These are phyloP conservation scores for Corymbia calophylla DNA, from an alignment of 441 rosid genomes.

Conservation along the genomic window DNA sequence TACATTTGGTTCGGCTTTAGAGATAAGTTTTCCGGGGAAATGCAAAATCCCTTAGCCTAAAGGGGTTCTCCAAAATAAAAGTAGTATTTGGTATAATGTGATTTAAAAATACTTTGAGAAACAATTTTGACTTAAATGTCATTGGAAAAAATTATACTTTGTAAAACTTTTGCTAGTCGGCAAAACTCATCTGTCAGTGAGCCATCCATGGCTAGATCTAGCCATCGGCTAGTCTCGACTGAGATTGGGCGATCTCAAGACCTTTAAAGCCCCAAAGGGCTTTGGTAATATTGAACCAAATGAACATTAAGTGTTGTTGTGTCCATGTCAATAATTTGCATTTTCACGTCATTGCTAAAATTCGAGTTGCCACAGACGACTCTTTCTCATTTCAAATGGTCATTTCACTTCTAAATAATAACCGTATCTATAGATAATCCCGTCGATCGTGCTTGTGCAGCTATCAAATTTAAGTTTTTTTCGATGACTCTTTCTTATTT, in stretches of 20 bases:
- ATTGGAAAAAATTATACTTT: background rate
- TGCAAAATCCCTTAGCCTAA: background rate
- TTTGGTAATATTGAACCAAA: background rate
- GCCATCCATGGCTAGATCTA: background rate
- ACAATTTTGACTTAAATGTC: background rate
- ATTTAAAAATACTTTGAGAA: no score
- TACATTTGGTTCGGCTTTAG: no score
- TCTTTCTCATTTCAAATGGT: background rate
- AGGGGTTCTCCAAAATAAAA: no score
- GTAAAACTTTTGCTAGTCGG: background rate
- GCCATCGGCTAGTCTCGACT: no score
- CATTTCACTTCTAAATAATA: background rate
- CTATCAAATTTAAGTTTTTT: background rate
- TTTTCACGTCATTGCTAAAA: background rate
- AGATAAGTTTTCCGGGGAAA: background rate
- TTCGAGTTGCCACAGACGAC: background rate
- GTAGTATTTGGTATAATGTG: background rate
- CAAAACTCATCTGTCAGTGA: background rate
- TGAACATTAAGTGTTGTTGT: background rate
- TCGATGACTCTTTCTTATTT: background rate
- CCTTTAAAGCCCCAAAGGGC: background rate
- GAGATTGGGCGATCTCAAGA: no score
- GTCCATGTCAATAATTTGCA: fast-evolving
- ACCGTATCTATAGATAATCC: background rate
- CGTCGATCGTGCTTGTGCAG: background rate